Percentiles rank a stretch among this genome's conserved stretches.
phyloP scores from a whole-genome alignment of 78 protist species.

The Dictyostelium firmibasis region DNA sequence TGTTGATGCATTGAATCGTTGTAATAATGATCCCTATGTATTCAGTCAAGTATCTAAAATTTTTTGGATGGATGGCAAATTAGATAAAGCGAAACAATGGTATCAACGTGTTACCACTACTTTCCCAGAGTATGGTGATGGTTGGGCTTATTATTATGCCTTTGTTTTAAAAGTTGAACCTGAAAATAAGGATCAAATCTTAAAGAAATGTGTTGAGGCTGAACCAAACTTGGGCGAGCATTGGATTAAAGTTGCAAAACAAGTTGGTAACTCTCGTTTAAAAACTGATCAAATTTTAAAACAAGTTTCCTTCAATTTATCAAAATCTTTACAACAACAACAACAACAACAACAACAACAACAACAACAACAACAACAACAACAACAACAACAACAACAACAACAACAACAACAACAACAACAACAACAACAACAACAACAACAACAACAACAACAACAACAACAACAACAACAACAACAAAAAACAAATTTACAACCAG shows the following conservation, averaged over 20 bases:
- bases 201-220: constrained; percentile 83
- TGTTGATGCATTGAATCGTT: constrained; percentile 89
- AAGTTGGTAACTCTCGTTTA: constrained; percentile 34
- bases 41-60: constrained; percentile 58
- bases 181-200: constrained; percentile 25
- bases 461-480: background rate
- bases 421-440: background rate
- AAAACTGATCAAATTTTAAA: constrained; percentile 76
- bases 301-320: constrained; percentile 52
- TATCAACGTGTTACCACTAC: constrained; percentile 87
- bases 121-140: constrained; percentile 94
- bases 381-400: background rate
- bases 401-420: background rate
- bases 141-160: constrained; percentile 92
- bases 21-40: constrained; percentile 80
- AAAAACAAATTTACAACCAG: background rate
- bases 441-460: background rate
- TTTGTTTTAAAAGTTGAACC: constrained; percentile 82
- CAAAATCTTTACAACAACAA: constrained; percentile 7
- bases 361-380: background rate
- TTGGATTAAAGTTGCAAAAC: constrained; percentile 89
- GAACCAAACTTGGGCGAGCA: constrained; percentile 91
- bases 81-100: constrained; percentile 91
- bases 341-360: background rate
- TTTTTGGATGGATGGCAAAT: constrained; percentile 93